Base-by-base conservation (phyloP, 805 yeast genomes). In the Saccharomycopsis malanga region DNA sequence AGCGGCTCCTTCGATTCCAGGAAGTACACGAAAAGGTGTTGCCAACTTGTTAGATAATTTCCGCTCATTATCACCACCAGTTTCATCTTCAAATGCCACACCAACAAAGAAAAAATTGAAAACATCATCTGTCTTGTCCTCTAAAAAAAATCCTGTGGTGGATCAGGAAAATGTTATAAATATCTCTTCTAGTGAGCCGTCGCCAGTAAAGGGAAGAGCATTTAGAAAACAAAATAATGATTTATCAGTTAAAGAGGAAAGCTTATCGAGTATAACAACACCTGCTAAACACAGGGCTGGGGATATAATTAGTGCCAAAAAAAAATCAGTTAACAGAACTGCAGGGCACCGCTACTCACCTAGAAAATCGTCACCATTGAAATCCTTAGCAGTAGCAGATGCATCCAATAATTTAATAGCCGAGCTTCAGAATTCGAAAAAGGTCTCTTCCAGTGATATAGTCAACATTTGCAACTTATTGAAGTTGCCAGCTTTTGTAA, bases 331-430 rank as follows among this genome's bases (percentile, higher is more conserved):
- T 9, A 41, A 41, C 17, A 38, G 29, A 32, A 23, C 14, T 10
- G n/a, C n/a, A 2, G 30, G 22, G 32, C 53, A 50, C 35, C 23
- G 17, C 14, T 43, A 48, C 43, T 44, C 49, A 21, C 54, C 54
- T 12, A 40, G 37, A 21, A 51, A 51, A 34, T 45, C 52, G 29
- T 48, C 52, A 15, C 54, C 54, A 20, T 51, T 51, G 45, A 51
- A 51, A 24, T 18, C 35, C 24, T 25, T 36, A 18, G 41, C 30
- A 9, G 7, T 27, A 9, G 7, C 30, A 9, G 18, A 27, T 6
- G 24, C 25, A 4, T 25, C 4, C 7, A 21, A 29, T 24, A 12
- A 14, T 17, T 18, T 20, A 20, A 4, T 35, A n/a, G 42, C 42
- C 3, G 7, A 36, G 2, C 21, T 10, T 14, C 10, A 24, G 4